phyloP scores from a whole-genome alignment of 1,284 basidiomycete species.

The Trichosporon coremiiforme region DNA sequence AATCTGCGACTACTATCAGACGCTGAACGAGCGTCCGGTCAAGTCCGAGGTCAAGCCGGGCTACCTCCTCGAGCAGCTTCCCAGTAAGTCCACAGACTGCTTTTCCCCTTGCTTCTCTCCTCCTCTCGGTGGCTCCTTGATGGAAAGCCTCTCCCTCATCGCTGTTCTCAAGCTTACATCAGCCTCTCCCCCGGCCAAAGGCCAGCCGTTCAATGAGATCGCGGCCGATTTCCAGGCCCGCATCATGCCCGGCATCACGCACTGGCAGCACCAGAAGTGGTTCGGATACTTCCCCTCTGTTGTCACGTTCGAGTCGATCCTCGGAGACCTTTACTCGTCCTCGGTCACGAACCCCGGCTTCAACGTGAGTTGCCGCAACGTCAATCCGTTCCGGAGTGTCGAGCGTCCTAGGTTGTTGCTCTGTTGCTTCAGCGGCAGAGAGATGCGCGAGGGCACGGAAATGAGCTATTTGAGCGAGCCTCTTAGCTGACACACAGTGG shows the following conservation, averaged over 20 bases:
- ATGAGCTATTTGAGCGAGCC: no score
- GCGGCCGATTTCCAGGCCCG: conserved; percentile 77
- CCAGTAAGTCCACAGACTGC: conserved; percentile 54
- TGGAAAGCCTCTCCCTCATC: no score
- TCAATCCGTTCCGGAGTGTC: no score
- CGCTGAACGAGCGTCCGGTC: conserved; percentile 69
- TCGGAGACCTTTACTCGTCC: conserved; percentile 80
- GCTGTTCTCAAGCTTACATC: conserved; percentile 17
- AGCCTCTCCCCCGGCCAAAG: conserved; percentile 68
- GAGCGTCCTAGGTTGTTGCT: no score
- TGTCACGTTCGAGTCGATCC: conserved; percentile 78
- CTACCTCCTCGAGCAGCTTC: conserved; percentile 66
- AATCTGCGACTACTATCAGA: conserved; percentile 87
- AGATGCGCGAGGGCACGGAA: no score
- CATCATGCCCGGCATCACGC: conserved; percentile 79
- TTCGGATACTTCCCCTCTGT: conserved; percentile 81
- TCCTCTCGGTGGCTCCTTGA: no score
- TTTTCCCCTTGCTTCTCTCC: neutral
- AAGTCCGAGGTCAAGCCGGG: conserved; percentile 77
- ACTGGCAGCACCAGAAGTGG: conserved; percentile 89
- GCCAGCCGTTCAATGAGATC: conserved; percentile 76
- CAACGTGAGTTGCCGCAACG: conserved; percentile 71
- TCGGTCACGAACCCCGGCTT: conserved; percentile 84
- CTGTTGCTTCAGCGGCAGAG: no score
- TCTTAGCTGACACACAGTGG: conserved; percentile 66